phyloP scores from a whole-genome alignment of 1,284 basidiomycete genomes.

The Coniferiporia sulphurascens region DNA sequence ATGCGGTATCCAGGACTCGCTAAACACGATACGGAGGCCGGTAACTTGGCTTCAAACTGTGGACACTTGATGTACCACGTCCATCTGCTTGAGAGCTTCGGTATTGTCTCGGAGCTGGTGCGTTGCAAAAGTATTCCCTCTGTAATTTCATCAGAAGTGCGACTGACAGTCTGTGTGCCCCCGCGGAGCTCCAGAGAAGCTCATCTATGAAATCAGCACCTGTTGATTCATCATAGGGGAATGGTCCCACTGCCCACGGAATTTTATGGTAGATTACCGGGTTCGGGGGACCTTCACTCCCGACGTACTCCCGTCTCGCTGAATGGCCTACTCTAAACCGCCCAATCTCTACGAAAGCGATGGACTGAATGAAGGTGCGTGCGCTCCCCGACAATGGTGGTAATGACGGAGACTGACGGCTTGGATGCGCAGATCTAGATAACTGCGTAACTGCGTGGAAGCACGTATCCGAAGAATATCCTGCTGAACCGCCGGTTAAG shows the following conservation, averaged over 20 bases:
- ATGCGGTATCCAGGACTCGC: too few species aligned
- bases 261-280: neutral
- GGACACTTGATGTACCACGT: neutral
- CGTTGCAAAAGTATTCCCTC: too few species aligned
- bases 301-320: neutral
- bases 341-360: neutral
- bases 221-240: too few species aligned
- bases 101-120: neutral
- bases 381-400: neutral
- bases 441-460: too few species aligned
- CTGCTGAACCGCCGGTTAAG: too few species aligned
- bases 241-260: neutral
- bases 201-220: neutral
- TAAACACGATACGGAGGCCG: too few species aligned
- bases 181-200: neutral
- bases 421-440: too few species aligned
- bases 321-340: neutral
- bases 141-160: too few species aligned
- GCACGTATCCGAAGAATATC: too few species aligned
- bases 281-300: neutral
- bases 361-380: neutral
- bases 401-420: neutral
- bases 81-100: neutral
- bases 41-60: neutral
- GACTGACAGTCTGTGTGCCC: too few species aligned